Evolutionary conservation across 1,139 yeast species (phyloP).

Genomic region (Saccharomyces hybrid): DNA sequence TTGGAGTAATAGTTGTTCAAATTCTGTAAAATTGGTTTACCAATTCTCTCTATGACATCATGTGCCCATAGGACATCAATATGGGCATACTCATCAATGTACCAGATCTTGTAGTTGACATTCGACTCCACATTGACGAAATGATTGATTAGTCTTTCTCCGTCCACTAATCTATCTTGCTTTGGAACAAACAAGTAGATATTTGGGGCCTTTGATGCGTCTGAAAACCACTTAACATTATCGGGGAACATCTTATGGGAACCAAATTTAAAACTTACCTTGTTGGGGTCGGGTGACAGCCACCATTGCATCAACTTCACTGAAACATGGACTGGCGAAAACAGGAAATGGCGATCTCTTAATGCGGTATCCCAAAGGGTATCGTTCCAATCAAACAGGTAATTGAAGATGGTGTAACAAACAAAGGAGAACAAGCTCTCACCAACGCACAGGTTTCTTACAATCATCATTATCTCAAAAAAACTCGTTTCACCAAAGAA

Average conservation of each 20-base stretch:
- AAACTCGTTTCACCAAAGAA: constrained; percentile 58
- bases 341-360: constrained; percentile 66
- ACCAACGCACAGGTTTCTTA: constrained; percentile 41
- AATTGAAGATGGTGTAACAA: constrained; percentile 75
- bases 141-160: constrained; percentile 40
- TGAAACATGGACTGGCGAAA: constrained; percentile 80
- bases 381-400: constrained; percentile 80
- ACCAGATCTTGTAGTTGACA: constrained; percentile 37
- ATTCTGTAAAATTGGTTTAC: constrained; percentile 31
- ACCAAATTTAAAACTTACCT: constrained; percentile 24
- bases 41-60: constrained; percentile 52
- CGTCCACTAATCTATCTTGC: constrained; percentile 52
- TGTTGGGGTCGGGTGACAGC: constrained; percentile 37
- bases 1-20: constrained; percentile 8
- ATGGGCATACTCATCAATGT: constrained; percentile 63
- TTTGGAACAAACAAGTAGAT: constrained; percentile 48
- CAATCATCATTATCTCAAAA: constrained; percentile 48
- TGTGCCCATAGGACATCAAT: constrained; percentile 86
- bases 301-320: constrained; percentile 87
- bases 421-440: constrained; percentile 48
- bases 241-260: constrained; percentile 28
- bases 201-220: constrained; percentile 17
- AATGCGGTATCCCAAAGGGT: constrained; percentile 62
- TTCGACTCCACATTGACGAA: constrained; percentile 43
- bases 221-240: constrained; percentile 27